Percentiles rank a stretch among this genome's conserved stretches.
Evolutionary conservation across 371 early-diverging fungal species (phyloP).

Genomic region (Blakeslea trispora): DNA sequence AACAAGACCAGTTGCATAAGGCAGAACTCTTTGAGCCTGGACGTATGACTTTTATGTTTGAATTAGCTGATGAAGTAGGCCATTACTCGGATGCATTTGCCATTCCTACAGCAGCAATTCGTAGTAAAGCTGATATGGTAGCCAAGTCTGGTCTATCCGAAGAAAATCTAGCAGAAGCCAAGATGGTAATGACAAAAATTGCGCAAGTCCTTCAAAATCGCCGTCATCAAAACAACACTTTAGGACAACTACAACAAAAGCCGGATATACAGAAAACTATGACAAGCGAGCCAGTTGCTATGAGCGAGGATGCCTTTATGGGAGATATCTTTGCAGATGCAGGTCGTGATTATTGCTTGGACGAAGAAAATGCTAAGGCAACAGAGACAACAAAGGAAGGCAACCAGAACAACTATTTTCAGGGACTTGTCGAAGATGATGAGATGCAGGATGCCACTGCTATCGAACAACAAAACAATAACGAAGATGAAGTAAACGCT

Average conservation of each 20-base stretch:
- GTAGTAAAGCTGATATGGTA: constrained; percentile 69
- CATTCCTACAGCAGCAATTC: constrained; percentile 75
- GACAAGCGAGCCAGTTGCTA: constrained; percentile 18
- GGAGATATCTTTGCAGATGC: constrained; percentile 89
- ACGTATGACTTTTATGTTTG: constrained; percentile 81
- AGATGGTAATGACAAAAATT: constrained; percentile 75
- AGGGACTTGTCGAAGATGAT: constrained; percentile 25
- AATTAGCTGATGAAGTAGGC: constrained; percentile 56
- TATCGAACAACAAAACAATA: not conserved
- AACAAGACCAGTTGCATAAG: constrained; percentile 10
- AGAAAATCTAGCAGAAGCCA: constrained; percentile 49
- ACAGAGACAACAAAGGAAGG: constrained; percentile 17
- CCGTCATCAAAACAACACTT: constrained; percentile 3
- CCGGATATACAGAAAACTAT: constrained; percentile 22
- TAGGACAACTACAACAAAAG: constrained; percentile 41
- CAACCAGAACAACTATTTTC: constrained; percentile 26
- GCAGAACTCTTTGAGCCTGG: constrained; percentile 82
- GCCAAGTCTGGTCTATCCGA: constrained; percentile 36
- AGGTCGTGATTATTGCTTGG: constrained; percentile 75
- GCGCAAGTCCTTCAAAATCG: constrained; percentile 58
- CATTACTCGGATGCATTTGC: constrained; percentile 59
- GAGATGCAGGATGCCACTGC: constrained; percentile 21
- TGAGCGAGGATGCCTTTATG: constrained; percentile 25
- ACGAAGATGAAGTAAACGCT: constrained; percentile 22
- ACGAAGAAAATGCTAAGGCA: constrained; percentile 27